These are phyloP conservation scores for Paraphaeosphaeria minitans DNA, from an alignment of 2,329 filamentous ascomycete species.

Conservation along the genomic window DNA sequence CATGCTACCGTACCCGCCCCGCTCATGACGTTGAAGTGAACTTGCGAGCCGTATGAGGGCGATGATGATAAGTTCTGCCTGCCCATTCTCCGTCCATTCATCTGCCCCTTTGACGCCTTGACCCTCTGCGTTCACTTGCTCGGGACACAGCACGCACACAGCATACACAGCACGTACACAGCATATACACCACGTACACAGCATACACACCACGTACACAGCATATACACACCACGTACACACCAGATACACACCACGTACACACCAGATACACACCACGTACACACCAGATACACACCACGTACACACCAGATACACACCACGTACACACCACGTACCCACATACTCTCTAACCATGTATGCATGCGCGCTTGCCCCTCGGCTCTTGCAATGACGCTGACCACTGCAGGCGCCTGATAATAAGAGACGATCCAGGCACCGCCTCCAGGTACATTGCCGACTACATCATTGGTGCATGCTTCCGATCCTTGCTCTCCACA, in stretches of 20 bases:
- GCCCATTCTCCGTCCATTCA: slow-evolving; percentile 3
- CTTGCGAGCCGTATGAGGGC: background rate
- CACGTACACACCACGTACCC: too few species aligned
- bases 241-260: too few species aligned
- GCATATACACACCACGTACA: too few species aligned
- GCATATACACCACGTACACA: too few species aligned
- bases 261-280: too few species aligned
- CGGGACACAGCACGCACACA: slow-evolving; percentile 17
- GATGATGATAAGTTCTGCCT: slow-evolving; percentile 3
- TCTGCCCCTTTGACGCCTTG: background rate
- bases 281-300: too few species aligned
- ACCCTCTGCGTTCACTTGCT: slow-evolving; percentile 12
- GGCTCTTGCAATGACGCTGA: slow-evolving; percentile 31
- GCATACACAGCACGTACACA: too few species aligned
- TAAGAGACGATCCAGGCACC: slow-evolving; percentile 71
- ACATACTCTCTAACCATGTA: slow-evolving; percentile 34
- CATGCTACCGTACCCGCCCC: slow-evolving; percentile 13
- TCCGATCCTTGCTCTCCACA: slow-evolving; percentile 27
- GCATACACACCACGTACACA: too few species aligned
- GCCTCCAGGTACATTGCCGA: slow-evolving; percentile 79
- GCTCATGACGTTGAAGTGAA: slow-evolving; percentile 12
- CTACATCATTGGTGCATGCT: slow-evolving; percentile 70
- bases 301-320: too few species aligned
- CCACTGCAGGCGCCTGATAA: slow-evolving; percentile 75
- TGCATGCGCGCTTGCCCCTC: slow-evolving; percentile 29